Evolutionary conservation across 257 asterid genomes (phyloP).

Genomic region (Solanum piurae): DNA sequence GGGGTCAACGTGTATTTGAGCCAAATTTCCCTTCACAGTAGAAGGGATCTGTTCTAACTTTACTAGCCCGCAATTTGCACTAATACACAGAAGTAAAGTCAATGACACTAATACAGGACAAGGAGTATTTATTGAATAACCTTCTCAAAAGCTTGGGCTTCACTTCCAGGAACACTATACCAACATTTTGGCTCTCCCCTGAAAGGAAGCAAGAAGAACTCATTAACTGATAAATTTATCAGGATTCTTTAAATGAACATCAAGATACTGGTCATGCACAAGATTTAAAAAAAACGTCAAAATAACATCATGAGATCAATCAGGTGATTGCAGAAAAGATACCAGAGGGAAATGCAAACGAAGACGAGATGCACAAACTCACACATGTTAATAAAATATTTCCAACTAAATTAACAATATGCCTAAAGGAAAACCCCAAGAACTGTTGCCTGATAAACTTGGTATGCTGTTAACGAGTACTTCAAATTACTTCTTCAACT

Average conservation of each 20-base stretch:
- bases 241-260: not conserved
- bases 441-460: not conserved
- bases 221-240: not conserved
- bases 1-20: not conserved
- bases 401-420: not conserved
- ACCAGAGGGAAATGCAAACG: not conserved
- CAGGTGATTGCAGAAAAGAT: not conserved
- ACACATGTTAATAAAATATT: not conserved
- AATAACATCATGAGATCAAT: not conserved
- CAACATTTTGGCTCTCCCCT: constrained; percentile 99
- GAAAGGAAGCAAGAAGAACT: constrained; percentile 12
- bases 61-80: not conserved
- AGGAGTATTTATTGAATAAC: constrained; percentile 15
- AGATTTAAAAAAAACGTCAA: not conserved
- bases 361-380: not conserved
- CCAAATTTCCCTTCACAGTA: not conserved
- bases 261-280: not conserved
- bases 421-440: not conserved
- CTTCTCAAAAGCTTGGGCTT: constrained; percentile 85
- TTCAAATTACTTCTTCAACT: not conserved
- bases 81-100: not conserved
- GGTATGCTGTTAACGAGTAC: not conserved
- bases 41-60: not conserved
- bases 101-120: not conserved
- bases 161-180: constrained; percentile 94